Percentiles rank a stretch among this genome's conserved stretches.
Conservation (phyloP, 2,329 filamentous ascomycete genomes). For the Cercospora zeina region DNA sequence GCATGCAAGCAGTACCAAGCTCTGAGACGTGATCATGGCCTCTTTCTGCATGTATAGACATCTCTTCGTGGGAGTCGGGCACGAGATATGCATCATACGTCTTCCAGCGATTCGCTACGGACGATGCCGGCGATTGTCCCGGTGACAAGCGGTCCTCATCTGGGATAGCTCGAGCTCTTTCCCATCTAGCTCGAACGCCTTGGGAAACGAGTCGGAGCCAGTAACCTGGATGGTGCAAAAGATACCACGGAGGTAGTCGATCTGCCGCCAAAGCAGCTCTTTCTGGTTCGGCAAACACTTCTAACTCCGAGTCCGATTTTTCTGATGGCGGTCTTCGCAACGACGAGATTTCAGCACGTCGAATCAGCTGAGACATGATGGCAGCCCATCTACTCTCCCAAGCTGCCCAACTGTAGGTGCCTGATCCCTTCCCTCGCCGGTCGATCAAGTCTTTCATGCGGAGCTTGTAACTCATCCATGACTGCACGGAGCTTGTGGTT, state of each 20-base stretch:
- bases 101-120: constrained; percentile 55
- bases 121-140: constrained; percentile 56
- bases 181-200: constrained; percentile 53
- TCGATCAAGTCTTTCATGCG: constrained; percentile 77
- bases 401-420: constrained; percentile 89
- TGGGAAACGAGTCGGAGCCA: constrained; percentile 59
- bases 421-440: constrained; percentile 77
- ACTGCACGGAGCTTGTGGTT: constrained; percentile 74
- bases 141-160: constrained; percentile 60
- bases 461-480: constrained; percentile 76
- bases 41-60: constrained; percentile 45
- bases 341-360: constrained; percentile 52
- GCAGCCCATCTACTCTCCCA: constrained; percentile 79
- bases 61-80: constrained; percentile 59
- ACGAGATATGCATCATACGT: constrained; percentile 63
- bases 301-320: constrained; percentile 16
- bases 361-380: constrained; percentile 61
- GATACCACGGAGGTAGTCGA: constrained; percentile 57
- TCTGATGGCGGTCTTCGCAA: constrained; percentile 38
- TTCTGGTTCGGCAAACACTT: constrained; percentile 52
- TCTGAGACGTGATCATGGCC: constrained; percentile 56
- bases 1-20: constrained; percentile 54
- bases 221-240: constrained; percentile 63
- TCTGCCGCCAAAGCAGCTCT: constrained; percentile 54
- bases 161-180: constrained; percentile 57